Evolutionary conservation across 352 stramenopile genomes (phyloP), one percentile per base, ranked within the genome.

Genomic region (Phytophthora podocarpi): DNA sequence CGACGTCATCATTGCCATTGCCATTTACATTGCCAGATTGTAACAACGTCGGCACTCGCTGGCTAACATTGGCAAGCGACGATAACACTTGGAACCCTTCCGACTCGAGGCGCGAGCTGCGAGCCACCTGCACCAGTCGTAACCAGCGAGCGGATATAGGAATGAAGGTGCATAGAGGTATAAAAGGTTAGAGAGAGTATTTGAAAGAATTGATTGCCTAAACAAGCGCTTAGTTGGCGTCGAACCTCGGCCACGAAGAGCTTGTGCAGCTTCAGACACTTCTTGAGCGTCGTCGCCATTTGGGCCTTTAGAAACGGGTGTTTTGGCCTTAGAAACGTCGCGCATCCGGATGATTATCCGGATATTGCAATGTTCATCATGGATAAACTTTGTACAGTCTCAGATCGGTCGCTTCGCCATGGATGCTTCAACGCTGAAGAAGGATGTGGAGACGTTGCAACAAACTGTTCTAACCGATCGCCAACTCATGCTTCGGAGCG

Each of bases 21-120:
- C 4, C 10, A 31, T 18, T 56, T 21, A 10, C 16, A 42, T 4
- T 28, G 2, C 10, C n/a, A 56, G 10, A 20, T 54, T 70, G 56
- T n/a, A 74, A 26, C 5, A 91, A 59, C 47, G 74, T 57, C 20
- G 80, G 84, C 36, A 93, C 23, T 13, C 84, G 78, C 36, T 81
- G 61, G 46, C 72, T 76, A 7, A 91, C 72, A 57, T 93, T 93
- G 18, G 75, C 74, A 27, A 93, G 70, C 12, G 82, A 90, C 27
- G 84, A 82, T 16, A 91, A 48, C 39, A 90, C 82, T 62, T 89
- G 78, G 5, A 64, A 51, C 41, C 82, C 84, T 42, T 93, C 82
- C 6, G 67, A 64, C 56, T 93, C 84, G 32, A 93, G 70, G 2
- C 59, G 67, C 21, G 54, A 32, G 32, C 74, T 86, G 48, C 76